A percentile compares a stretch with the other conserved stretches of the same genome.
Evolutionary conservation across 2,329 filamentous ascomycete species (phyloP).

Genomic region (Hypoxylon sp.): DNA sequence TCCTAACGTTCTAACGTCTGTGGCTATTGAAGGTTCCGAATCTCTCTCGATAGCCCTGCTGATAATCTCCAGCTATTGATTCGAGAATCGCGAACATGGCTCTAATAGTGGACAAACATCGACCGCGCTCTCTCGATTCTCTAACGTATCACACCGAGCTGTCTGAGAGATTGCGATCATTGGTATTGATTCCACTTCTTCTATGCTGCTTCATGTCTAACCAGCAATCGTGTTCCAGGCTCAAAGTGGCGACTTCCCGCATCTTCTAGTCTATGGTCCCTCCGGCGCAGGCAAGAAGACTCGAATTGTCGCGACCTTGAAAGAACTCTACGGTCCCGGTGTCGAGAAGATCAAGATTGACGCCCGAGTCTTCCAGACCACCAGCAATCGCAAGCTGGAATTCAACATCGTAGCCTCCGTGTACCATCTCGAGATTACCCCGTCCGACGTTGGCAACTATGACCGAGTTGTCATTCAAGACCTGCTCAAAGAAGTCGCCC

Average conservation of each 20-base stretch:
- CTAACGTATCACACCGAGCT: slow-evolving; percentile 91
- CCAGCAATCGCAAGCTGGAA: slow-evolving; percentile 95
- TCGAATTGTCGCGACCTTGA: slow-evolving; percentile 92
- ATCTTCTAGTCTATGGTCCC: slow-evolving; percentile 95
- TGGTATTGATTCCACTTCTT: slow-evolving; percentile 68
- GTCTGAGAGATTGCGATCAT: slow-evolving; percentile 84
- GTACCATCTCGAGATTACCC: slow-evolving; percentile 98
- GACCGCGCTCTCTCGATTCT: slow-evolving; percentile 78
- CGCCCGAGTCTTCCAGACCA: slow-evolving; percentile 94
- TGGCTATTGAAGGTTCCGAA: background rate
- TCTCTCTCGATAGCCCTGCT: background rate
- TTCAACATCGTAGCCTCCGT: slow-evolving; percentile 98
- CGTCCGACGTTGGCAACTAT: slow-evolving; percentile 95
- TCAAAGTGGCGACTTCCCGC: slow-evolving; percentile 96
- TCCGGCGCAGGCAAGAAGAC: slow-evolving; percentile 99
- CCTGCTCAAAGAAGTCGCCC: slow-evolving; percentile 95
- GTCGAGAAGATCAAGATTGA: slow-evolving; percentile 99
- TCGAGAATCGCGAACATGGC: slow-evolving; percentile 62
- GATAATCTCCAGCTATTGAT: background rate
- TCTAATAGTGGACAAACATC: slow-evolving; percentile 78
- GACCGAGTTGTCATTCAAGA: slow-evolving; percentile 97
- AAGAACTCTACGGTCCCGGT: slow-evolving; percentile 93
- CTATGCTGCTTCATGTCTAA: background rate
- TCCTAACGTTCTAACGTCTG: background rate
- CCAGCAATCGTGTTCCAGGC: slow-evolving; percentile 67